These are phyloP conservation scores for Plasmodiophora brassicae DNA, from an alignment of 208 protist species.

Conservation along the genomic window DNA sequence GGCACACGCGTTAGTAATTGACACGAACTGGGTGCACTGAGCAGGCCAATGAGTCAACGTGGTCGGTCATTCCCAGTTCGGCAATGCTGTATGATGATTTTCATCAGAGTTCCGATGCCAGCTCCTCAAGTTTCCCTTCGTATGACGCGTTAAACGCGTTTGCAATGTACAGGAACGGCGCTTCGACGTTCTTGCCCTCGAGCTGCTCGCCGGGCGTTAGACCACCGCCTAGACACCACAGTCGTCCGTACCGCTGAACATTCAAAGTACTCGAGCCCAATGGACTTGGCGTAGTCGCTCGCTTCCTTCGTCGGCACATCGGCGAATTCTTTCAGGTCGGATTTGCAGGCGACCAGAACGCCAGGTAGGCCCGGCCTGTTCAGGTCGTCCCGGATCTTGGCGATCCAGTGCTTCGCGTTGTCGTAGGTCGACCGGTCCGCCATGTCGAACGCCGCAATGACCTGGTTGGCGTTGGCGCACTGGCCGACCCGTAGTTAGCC, in stretches of 20 bases:
- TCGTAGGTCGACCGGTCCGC: not conserved
- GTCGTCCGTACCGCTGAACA: not conserved
- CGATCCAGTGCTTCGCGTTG: not conserved
- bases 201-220: not conserved
- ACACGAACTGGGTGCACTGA: too few relatives aligned
- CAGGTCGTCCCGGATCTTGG: not conserved
- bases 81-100: too few relatives aligned
- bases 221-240: too few relatives aligned
- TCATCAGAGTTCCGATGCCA: not conserved
- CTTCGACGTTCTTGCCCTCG: not conserved
- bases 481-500: not conserved
- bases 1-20: too few relatives aligned
- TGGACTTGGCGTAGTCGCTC: not conserved
- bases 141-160: not conserved
- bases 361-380: not conserved
- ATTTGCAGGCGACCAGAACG: not conserved
- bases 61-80: too few relatives aligned
- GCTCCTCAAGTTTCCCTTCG: not conserved
- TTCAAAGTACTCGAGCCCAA: constrained; percentile 12
- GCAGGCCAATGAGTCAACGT: too few relatives aligned
- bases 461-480: not conserved
- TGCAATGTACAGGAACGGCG: not conserved
- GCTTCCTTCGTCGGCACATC: not conserved
- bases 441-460: not conserved
- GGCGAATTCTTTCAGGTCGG: constrained; percentile 11